Conservation (phyloP, 2,329 filamentous ascomycete species). For the Fusarium paranaense region DNA sequence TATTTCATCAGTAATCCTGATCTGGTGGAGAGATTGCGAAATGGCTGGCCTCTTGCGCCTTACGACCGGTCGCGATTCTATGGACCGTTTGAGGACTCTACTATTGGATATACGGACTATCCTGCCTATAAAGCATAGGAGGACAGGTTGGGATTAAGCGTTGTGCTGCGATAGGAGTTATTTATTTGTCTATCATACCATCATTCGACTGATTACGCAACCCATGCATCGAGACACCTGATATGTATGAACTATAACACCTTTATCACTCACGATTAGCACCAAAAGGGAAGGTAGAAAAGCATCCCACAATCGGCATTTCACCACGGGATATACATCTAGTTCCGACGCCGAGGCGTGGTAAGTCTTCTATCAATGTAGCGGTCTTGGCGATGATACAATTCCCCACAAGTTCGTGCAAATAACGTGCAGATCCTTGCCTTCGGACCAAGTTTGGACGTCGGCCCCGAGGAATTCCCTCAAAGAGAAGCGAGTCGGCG, state of each 20-base stretch:
- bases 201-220: neutral
- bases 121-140: conserved; percentile 25
- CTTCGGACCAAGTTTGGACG: neutral
- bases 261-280: neutral
- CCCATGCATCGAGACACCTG: neutral
- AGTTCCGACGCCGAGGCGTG: neutral
- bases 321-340: conserved; percentile 17
- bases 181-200: neutral
- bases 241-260: neutral
- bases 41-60: conserved; percentile 51
- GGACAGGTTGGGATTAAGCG: neutral
- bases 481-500: neutral
- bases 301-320: neutral
- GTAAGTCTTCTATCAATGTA: neutral
- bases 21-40: conserved; percentile 56
- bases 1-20: conserved; percentile 63
- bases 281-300: conserved; percentile 6
- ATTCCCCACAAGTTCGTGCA: conserved; percentile 5
- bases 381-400: conserved; percentile 14
- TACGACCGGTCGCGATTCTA: conserved; percentile 61
- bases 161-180: neutral
- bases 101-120: conserved; percentile 53
- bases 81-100: conserved; percentile 51
- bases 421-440: conserved; percentile 1
- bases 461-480: neutral